Evolutionary conservation across 2,329 filamentous ascomycete genomes (phyloP), one percentile per base, ranked within the genome.

Genomic region (Fusarium denticulatum): DNA sequence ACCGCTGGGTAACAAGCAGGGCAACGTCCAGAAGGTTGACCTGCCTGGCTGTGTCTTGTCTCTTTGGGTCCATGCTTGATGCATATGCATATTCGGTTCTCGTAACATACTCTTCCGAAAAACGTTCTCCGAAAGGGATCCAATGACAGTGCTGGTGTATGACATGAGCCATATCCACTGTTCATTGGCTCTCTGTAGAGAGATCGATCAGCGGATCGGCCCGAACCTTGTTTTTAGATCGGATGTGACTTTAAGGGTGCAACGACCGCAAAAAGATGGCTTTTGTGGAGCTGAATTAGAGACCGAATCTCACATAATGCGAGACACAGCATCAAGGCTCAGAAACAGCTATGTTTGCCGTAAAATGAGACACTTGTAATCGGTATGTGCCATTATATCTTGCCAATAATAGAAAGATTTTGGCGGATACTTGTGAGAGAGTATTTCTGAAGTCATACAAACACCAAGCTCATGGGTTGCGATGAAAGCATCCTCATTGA

Each of bases 401-500:
- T 39, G 37, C 22, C 11, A 42, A 10, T 42, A 6, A 11, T 16
- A 16, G 22, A 16, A 42, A 42, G 22, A 16, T n/a, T 42, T n/a
- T 15, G 14, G 22, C 9, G n/a, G 11, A 11, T 16, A 10, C 9
- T 42, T 11, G 9, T 10, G 22, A 10, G 8, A 42, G 16, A n/a
- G 12, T 3, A n/a, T 16, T 7, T 1, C n/a, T 6, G 14, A 3
- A 15, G 4, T 14, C 22, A 22, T n/a, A 0, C 1, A 14, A 3
- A 34, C 39, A 15, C 22, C 6, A n/a, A 42, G 9, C 22, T 7
- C 22, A 6, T 6, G 9, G 13, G 8, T 15, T 7, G 13, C 39
- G 22, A 11, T 11, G 22, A n/a, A 42, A 4, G 13, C 1, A 40
- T n/a, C 39, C 39, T 15, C 2, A 40, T n/a, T 9, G 8, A n/a